phyloP scores from a whole-genome alignment of 129 eudicot species.

The Flaveria bidentis region DNA sequence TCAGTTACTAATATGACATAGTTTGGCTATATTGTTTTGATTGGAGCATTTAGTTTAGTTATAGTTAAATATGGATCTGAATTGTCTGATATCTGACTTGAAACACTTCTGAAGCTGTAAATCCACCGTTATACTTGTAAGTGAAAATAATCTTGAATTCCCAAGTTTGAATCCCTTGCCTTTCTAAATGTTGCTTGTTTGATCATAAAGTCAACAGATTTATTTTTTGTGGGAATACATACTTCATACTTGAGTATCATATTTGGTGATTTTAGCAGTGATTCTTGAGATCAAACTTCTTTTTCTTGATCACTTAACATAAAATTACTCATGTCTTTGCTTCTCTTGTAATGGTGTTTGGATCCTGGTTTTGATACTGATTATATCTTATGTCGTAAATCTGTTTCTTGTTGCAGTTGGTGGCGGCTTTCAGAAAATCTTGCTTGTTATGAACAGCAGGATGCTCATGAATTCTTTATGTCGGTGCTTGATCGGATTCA shows the following conservation, averaged over 20 bases:
- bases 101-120: not conserved
- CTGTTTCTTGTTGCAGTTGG: constrained; percentile 52
- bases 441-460: constrained; percentile 81
- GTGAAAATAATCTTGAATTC: not conserved
- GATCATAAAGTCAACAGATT: not conserved
- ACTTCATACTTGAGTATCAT: not conserved
- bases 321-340: not conserved
- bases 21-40: not conserved
- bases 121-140: not conserved
- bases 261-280: not conserved
- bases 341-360: constrained; percentile 3
- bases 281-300: not conserved
- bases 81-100: constrained; percentile 17
- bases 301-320: not conserved
- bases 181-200: not conserved
- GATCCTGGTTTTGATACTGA: not conserved
- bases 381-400: not conserved
- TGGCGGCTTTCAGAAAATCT: constrained; percentile 75
- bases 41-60: not conserved
- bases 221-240: too few relatives aligned
- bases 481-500: constrained; percentile 70
- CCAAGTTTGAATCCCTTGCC: not conserved
- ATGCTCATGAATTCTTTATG: constrained; percentile 76
- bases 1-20: not conserved
- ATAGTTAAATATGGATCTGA: not conserved